Conservation (phyloP, 768 basidiomycete genomes). For the Amanita polypyramis region DNA sequence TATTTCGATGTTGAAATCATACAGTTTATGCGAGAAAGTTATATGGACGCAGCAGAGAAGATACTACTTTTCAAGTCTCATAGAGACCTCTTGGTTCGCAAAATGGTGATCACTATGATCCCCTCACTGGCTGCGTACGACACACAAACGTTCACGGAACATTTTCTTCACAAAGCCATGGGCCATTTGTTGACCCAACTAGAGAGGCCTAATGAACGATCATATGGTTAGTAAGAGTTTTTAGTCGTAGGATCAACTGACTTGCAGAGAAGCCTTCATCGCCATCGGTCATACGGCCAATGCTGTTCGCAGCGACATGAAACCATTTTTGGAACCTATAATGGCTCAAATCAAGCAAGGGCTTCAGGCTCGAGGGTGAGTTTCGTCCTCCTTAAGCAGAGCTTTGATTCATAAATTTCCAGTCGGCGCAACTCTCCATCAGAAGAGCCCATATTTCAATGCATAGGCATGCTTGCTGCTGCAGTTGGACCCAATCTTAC, state of each 20-base stretch:
- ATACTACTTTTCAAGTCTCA: constrained; percentile 84
- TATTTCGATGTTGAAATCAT: not conserved
- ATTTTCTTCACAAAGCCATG: constrained; percentile 92
- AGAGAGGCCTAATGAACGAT: constrained; percentile 80
- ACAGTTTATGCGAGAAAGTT: constrained; percentile 84
- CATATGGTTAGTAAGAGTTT: constrained; percentile 52
- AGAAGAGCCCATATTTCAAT: constrained; percentile 96
- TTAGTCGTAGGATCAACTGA: not conserved
- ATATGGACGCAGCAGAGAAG: constrained; percentile 79
- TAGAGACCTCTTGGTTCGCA: constrained; percentile 79
- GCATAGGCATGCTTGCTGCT: constrained; percentile 90
- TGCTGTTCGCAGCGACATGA: constrained; percentile 90
- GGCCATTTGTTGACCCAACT: constrained; percentile 80
- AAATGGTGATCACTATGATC: constrained; percentile 93
- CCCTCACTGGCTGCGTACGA: constrained; percentile 93
- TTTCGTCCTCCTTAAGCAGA: not conserved
- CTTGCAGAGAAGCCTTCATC: constrained; percentile 60
- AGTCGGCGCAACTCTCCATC: constrained; percentile 86
- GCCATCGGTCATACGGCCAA: constrained; percentile 94
- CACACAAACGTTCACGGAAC: constrained; percentile 82
- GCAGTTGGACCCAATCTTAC: constrained; percentile 96
- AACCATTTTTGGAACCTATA: constrained; percentile 86
- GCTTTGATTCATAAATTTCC: not conserved
- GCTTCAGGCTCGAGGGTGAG: constrained; percentile 77
- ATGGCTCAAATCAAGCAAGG: constrained; percentile 84